Percentiles rank a stretch among this genome's conserved stretches.
Evolutionary conservation across 1,139 yeast genomes (phyloP).

Genomic region (Saccharomycopsis crataegensis): DNA sequence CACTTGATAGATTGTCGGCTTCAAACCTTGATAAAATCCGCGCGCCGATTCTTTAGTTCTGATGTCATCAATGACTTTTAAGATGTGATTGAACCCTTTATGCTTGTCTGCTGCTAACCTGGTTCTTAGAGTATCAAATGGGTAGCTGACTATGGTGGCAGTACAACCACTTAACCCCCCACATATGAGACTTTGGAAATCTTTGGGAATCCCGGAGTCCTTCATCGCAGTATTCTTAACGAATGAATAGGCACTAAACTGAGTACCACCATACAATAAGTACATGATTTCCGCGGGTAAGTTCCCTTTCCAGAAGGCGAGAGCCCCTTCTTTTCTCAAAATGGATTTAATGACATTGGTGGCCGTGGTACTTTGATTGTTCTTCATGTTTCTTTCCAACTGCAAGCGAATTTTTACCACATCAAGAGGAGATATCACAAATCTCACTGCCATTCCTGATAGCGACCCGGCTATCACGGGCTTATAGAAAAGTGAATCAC

Average conservation of each 20-base stretch:
- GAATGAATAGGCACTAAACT: constrained; percentile 65
- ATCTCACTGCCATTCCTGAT: constrained; percentile 62
- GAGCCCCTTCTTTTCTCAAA: constrained; percentile 43
- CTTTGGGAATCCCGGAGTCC: background rate
- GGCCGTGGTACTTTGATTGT: constrained; percentile 23
- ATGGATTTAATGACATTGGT: constrained; percentile 32
- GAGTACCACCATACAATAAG: constrained; percentile 75
- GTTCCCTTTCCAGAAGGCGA: constrained; percentile 89
- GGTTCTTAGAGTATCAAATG: constrained; percentile 81
- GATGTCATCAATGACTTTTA: constrained; percentile 37
- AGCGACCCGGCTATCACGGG: constrained; percentile 60
- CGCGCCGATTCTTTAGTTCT: constrained; percentile 39
- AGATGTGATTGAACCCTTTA: constrained; percentile 40
- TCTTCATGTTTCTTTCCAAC: constrained; percentile 30
- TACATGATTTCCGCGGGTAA: constrained; percentile 87
- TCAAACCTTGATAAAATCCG: constrained; percentile 60
- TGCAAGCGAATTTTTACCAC: constrained; percentile 83
- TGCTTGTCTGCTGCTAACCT: constrained; percentile 58
- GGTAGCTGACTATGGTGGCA: constrained; percentile 73
- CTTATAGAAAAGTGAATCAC: constrained; percentile 21
- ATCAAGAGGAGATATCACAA: constrained; percentile 83
- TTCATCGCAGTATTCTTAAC: constrained; percentile 31
- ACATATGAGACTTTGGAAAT: constrained; percentile 30
- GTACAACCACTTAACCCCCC: constrained; percentile 75
- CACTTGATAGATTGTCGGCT: constrained; percentile 56